Percentiles rank a stretch among this genome's conserved stretches.
These are phyloP conservation scores for Darksidea phi DNA, from an alignment of 495 filamentous ascomycete genomes.

Conservation along the genomic window DNA sequence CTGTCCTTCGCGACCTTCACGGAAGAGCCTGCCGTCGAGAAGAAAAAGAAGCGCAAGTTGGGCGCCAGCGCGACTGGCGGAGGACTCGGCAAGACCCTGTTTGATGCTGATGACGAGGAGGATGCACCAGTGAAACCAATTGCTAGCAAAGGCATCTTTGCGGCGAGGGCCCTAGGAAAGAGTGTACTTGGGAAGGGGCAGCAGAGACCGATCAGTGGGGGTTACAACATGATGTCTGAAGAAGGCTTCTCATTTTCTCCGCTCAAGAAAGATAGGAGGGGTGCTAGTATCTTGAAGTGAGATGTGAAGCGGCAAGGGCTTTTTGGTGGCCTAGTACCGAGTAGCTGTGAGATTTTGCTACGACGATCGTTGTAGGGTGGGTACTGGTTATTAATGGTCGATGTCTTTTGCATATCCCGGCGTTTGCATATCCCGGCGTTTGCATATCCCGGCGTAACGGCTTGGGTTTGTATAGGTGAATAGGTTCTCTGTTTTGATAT, in stretches of 20 bases:
- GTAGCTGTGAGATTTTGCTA: too few species aligned
- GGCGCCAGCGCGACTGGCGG: constrained; percentile 48
- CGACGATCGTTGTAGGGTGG: too few species aligned
- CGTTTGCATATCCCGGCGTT: too few species aligned
- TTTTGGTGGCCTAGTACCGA: too few species aligned
- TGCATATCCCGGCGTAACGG: too few species aligned
- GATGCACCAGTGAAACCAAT: constrained; percentile 48
- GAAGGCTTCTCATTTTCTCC: constrained; percentile 65
- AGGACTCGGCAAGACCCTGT: constrained; percentile 62
- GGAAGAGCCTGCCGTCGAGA: constrained; percentile 51
- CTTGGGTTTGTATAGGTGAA: too few species aligned
- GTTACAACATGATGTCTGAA: constrained; percentile 43
- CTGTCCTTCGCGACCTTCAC: constrained; percentile 43
- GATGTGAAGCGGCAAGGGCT: too few species aligned
- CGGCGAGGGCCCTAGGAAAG: constrained; percentile 36
- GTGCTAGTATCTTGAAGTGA: constrained; percentile 31
- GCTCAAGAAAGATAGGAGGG: constrained; percentile 73
- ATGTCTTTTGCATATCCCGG: too few species aligned
- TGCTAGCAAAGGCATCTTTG: constrained; percentile 40
- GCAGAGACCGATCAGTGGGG: constrained; percentile 32
- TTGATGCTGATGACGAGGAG: constrained; percentile 69
- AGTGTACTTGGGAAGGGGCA: constrained; percentile 29
- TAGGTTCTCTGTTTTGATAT: too few species aligned
- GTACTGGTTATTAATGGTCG: too few species aligned
- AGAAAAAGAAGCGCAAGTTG: constrained; percentile 76